phyloP scores from a whole-genome alignment of 768 basidiomycete species.

The Tricholoma hemisulphureum region DNA sequence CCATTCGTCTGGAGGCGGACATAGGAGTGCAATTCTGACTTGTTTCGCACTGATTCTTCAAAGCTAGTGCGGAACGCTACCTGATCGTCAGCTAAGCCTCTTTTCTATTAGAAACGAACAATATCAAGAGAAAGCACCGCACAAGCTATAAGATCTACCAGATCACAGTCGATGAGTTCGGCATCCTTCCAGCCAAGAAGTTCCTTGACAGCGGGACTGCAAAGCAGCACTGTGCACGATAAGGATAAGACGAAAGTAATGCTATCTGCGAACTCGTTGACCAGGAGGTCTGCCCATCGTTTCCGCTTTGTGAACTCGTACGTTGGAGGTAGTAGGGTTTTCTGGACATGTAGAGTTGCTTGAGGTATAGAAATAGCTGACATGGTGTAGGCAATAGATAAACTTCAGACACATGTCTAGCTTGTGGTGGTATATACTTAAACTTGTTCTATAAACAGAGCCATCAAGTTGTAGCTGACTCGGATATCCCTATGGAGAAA shows the following conservation, averaged over 20 bases:
- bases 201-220: constrained; percentile 63
- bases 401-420: neutral
- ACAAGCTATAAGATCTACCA: constrained; percentile 68
- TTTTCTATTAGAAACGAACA: neutral
- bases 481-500: neutral
- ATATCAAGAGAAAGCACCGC: constrained; percentile 21
- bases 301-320: constrained; percentile 89
- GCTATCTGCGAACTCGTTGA: constrained; percentile 73
- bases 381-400: neutral
- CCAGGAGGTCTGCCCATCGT: constrained; percentile 79
- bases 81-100: constrained; percentile 54
- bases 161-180: constrained; percentile 68
- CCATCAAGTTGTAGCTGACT: no score
- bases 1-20: constrained; percentile 57
- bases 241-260: constrained; percentile 67
- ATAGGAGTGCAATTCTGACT: constrained; percentile 53
- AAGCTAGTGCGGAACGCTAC: constrained; percentile 55
- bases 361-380: neutral
- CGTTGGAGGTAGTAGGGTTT: constrained; percentile 17
- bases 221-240: constrained; percentile 65
- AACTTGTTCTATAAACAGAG: no score
- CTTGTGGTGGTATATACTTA: neutral
- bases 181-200: constrained; percentile 75
- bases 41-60: constrained; percentile 50
- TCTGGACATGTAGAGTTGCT: neutral